phyloP scores from a whole-genome alignment of 768 basidiomycete species.

The Sarcomyxa edulis region DNA sequence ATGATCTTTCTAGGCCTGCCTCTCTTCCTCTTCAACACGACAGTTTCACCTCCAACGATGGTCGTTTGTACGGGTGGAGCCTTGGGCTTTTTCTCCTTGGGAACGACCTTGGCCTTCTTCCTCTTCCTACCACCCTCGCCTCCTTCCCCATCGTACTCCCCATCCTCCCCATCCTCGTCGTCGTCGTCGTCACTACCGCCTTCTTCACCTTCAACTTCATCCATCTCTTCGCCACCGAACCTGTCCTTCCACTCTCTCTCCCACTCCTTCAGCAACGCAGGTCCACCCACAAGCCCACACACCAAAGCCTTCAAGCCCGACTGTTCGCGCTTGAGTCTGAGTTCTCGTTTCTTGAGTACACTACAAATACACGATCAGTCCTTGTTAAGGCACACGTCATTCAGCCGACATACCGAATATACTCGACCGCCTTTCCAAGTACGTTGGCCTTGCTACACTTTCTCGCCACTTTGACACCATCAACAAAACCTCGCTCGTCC shows the following conservation, averaged over 20 bases:
- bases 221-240: conserved; percentile 74
- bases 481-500: conserved; percentile 83
- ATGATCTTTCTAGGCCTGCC: conserved; percentile 76
- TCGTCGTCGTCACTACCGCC: conserved; percentile 42
- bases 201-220: conserved; percentile 58
- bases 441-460: conserved; percentile 92
- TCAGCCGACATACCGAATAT: conserved; percentile 51
- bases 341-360: conserved; percentile 77
- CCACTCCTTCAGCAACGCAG: conserved; percentile 67
- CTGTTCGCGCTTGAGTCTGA: conserved; percentile 67
- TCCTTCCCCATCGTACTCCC: conserved; percentile 38
- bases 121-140: conserved; percentile 44
- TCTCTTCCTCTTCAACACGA: conserved; percentile 71
- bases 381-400: neutral
- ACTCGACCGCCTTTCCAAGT: conserved; percentile 86
- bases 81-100: conserved; percentile 39
- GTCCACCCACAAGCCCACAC: conserved; percentile 68
- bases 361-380: conserved; percentile 24
- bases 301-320: conserved; percentile 68
- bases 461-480: conserved; percentile 88
- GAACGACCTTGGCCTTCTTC: conserved; percentile 55
- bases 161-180: conserved; percentile 51
- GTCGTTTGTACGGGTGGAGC: conserved; percentile 22
- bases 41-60: conserved; percentile 21
- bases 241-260: conserved; percentile 67